phyloP scores from a whole-genome alignment of 345 rosid species.

The Leavenworthia alabamica region DNA sequence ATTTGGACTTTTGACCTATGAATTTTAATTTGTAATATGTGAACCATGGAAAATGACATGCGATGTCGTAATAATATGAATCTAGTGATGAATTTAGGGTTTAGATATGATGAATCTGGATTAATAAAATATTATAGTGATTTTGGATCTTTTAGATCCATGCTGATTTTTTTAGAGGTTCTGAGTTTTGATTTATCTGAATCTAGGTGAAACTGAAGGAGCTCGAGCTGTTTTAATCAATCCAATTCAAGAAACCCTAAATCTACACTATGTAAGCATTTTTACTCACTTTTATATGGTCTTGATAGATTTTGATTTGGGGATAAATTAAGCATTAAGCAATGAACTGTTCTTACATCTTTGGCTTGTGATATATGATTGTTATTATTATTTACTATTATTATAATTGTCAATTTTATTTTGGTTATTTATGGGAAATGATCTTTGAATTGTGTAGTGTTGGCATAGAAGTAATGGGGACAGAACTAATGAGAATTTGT shows the following conservation, averaged over 20 bases:
- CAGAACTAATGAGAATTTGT: constrained; percentile 75
- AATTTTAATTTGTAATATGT: not conserved
- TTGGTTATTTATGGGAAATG: constrained; percentile 4
- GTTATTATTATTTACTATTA: not conserved
- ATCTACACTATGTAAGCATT: constrained; percentile 35
- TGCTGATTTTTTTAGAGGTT: not conserved
- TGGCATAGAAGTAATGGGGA: constrained; percentile 58
- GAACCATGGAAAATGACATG: constrained; percentile 22
- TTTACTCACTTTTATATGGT: not conserved
- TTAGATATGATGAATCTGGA: constrained; percentile 43
- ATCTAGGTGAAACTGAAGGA: constrained; percentile 31
- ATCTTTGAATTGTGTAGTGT: constrained; percentile 3
- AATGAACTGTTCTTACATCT: not conserved
- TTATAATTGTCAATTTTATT: not conserved
- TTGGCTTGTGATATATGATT: not conserved
- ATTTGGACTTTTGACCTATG: constrained; percentile 30
- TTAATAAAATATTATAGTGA: not conserved
- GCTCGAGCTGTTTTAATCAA: constrained; percentile 36
- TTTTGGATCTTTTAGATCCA: constrained; percentile 14
- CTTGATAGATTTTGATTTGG: not conserved
- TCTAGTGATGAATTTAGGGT: constrained; percentile 29
- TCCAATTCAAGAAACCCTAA: constrained; percentile 35
- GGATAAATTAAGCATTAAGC: not conserved
- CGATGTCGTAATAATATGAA: constrained; percentile 22
- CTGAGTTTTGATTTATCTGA: not conserved